Base-by-base conservation (phyloP, 192 early-diverging fungal species). In the Jimgerdemannia flammicorona region DNA sequence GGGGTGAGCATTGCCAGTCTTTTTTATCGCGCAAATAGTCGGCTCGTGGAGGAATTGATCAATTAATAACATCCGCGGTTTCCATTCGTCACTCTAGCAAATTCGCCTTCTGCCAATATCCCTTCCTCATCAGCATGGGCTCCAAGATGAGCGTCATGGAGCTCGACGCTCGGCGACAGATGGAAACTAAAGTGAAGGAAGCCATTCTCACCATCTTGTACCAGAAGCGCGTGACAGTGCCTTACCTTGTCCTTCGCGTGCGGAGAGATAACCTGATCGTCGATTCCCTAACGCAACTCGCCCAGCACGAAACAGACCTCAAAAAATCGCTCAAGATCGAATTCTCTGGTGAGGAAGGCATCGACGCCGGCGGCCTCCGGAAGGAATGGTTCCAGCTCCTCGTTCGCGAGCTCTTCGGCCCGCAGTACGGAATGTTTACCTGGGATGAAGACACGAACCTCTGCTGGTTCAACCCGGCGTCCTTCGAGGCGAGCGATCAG, bases 331-430 rank as follows among this genome's bases (percentile, higher is more conserved):
- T 98, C 7, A 85, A 92, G n/a, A 92, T 98, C 63, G 88, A 94
- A 74, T 98, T 98, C 88, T 86, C 93, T 42, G 97, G 91, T 3
- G 97, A 98, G 82, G 96, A 96, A 67, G 97, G 96, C 3, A 89
- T 99, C 4, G 97, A 98, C 83, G 96, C 93, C n/a, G 97, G 97
- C 54, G 97, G 97, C 0, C 81, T 99, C 29, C 90, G 95, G 43
- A 99, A 99, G 72, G 97, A 99, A 70, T 99, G 97, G 97, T 97
- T 99, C 75, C 84, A 97, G 71, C 87, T 99, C 44, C 87, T 99
- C 11, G 88, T 98, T 4, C 87, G 95, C 11, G 92, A 97, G 44
- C 84, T 99, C 40, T 95, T 99, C 87, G 96, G 97, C 85, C 94
- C 95, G 18, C 86, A 95, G 71, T 96, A 94, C 80, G 97, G 96